Conservation (phyloP, 177 flowering plant species). For the Vitis hybrid region DNA sequence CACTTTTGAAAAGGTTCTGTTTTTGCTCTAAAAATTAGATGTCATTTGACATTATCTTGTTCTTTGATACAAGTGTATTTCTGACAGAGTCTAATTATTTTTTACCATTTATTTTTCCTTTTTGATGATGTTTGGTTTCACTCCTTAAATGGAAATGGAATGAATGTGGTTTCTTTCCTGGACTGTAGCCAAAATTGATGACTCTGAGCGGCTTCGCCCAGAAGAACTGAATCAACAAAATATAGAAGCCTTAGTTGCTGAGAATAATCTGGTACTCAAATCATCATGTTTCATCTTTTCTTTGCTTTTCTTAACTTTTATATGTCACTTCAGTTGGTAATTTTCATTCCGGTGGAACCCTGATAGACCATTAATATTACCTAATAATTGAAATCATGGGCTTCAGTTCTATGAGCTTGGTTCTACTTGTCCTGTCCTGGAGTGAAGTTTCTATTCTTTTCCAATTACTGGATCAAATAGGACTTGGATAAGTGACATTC, state of each 20-base stretch:
- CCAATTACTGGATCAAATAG: background rate
- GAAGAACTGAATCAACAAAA: constrained; percentile 98
- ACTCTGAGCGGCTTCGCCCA: constrained; percentile 87
- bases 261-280: constrained; percentile 75
- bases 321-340: background rate
- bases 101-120: background rate
- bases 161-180: background rate
- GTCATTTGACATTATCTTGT: background rate
- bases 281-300: background rate
- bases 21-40: too few species aligned
- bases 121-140: too few species aligned
- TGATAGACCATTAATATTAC: background rate
- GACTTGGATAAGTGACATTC: background rate
- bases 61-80: background rate
- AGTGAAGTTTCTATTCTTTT: background rate
- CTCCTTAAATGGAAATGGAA: background rate
- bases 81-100: background rate
- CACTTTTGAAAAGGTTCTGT: too few species aligned
- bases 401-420: background rate
- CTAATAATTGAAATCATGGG: background rate
- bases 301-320: constrained; percentile 1
- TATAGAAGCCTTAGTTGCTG: constrained; percentile 96
- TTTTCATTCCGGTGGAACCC: background rate
- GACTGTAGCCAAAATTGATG: constrained; percentile 63
- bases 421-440: background rate